Percentiles rank a stretch among this genome's conserved stretches.
These are phyloP conservation scores for Lentithecium fluviatile DNA, from an alignment of 495 filamentous ascomycete species.

Conservation along the genomic window DNA sequence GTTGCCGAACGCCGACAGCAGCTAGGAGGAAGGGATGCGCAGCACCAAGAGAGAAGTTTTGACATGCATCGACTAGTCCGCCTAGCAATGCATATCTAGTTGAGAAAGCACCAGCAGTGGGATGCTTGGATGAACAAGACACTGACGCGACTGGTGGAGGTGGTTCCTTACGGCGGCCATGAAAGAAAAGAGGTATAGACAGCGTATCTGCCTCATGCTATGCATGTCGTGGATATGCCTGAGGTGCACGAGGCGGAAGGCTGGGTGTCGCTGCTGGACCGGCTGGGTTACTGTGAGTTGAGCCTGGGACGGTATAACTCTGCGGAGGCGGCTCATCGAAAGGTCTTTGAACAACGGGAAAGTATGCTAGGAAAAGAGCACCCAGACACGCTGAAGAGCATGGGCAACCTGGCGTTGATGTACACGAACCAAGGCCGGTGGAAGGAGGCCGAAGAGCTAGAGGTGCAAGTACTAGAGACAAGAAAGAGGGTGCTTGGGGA, in stretches of 20 bases:
- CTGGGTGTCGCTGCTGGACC: slow-evolving; percentile 10
- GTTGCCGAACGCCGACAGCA: slow-evolving; percentile 29
- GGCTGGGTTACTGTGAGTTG: slow-evolving; percentile 7
- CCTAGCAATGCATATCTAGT: slow-evolving; percentile 46
- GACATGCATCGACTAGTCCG: slow-evolving; percentile 53
- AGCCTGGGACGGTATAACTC: slow-evolving; percentile 7
- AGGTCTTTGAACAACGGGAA: slow-evolving; percentile 1
- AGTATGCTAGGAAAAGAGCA: slow-evolving; percentile 11
- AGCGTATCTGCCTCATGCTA: slow-evolving; percentile 16
- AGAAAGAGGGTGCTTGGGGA: background rate
- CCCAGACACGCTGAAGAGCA: slow-evolving; percentile 11
- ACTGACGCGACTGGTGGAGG: slow-evolving; percentile 9
- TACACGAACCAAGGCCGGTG: background rate
- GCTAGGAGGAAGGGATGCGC: slow-evolving; percentile 4
- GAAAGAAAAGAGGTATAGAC: slow-evolving; percentile 15
- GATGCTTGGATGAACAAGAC: slow-evolving; percentile 2
- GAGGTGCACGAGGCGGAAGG: background rate
- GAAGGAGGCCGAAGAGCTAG: background rate
- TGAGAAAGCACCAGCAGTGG: slow-evolving; percentile 18
- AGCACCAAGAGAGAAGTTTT: slow-evolving; percentile 22
- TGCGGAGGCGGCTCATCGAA: slow-evolving; percentile 2
- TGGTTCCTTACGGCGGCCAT: slow-evolving; percentile 13
- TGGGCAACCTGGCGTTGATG: slow-evolving; percentile 1
- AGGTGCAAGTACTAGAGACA: slow-evolving; percentile 3
- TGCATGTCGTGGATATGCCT: background rate